Evolutionary conservation across 345 rosid genomes (phyloP), one percentile per base, ranked within the genome.

Genomic region (Hevea brasiliensis): DNA sequence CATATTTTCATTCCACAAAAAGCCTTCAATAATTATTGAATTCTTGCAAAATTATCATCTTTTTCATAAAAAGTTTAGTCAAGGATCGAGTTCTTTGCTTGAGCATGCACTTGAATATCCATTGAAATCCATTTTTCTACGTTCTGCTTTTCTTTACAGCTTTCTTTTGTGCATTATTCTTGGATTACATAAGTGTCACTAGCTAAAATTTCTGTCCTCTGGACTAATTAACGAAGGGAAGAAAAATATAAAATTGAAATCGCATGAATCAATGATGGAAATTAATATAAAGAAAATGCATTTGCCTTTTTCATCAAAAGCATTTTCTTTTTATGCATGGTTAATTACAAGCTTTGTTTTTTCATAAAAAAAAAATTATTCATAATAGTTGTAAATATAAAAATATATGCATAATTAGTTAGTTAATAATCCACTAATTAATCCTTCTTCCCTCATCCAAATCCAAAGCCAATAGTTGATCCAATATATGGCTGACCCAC

Each of bases 1-100:
- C 8, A n/a, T n/a, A n/a, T 48, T 53, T 66, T 5, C 23, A 61
- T 73, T 77, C 73, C 81, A n/a, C 79, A 37, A 68, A 79, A 76
- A 65, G 84, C 11, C 15, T 59, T 64, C 67, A 51, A 66, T 81
- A 40, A 32, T 32, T 32, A 80, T 80, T 68, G 72, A 63, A 50
- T 57, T 13, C 62, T 7, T 6, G 17, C 15, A 65, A 50, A 41
- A 48, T 27, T n/a, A 53, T 54, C 57, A 35, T 11, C 17, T 11
- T 8, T 64, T 56, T 69, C 63, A 41, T 8, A 44, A 61, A 60
- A 68, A 55, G 53, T 24, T 50, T 29, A 79, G 83, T 81, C 87
- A 81, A 84, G 81, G 85, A 79, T 76, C 66, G 70, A 76, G 47
- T 65, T 72, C 20, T 50, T 18, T 44, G 0, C 68, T 42, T 56